A percentile compares a stretch with the other conserved stretches of the same genome.
These are phyloP conservation scores for Colletotrichum sp. DNA, from an alignment of 2,329 filamentous ascomycete species.

Conservation along the genomic window DNA sequence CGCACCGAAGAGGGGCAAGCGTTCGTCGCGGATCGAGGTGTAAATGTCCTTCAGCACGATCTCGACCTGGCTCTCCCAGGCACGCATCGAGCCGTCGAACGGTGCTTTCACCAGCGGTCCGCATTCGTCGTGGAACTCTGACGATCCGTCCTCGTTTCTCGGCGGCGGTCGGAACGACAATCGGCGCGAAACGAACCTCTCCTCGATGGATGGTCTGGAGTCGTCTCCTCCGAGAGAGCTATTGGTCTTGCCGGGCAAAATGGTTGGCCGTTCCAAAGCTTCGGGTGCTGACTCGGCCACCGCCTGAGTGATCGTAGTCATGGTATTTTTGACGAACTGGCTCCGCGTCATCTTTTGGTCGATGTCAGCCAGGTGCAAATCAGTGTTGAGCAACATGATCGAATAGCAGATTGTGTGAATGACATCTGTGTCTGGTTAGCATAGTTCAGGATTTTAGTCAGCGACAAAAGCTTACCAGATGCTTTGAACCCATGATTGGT, in stretches of 20 bases:
- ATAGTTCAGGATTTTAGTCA: not conserved
- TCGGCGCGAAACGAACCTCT: slow-evolving; percentile 40
- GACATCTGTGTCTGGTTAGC: slow-evolving; percentile 67
- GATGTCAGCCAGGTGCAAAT: slow-evolving; percentile 93
- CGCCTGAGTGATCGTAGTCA: slow-evolving; percentile 84
- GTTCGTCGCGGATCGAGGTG: slow-evolving; percentile 83
- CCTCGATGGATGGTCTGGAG: slow-evolving; percentile 38
- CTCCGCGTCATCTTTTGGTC: slow-evolving; percentile 94
- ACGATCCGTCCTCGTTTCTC: slow-evolving; percentile 41
- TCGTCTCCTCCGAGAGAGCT: slow-evolving; percentile 29
- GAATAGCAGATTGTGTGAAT: slow-evolving; percentile 98
- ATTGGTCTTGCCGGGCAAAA: slow-evolving; percentile 51
- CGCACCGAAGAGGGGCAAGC: slow-evolving; percentile 84
- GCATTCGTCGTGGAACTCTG: slow-evolving; percentile 56
- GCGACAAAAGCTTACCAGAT: slow-evolving; percentile 61
- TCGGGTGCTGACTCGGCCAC: slow-evolving; percentile 75
- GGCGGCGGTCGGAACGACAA: slow-evolving; percentile 57
- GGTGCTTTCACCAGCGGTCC: slow-evolving; percentile 80
- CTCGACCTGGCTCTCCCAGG: slow-evolving; percentile 91
- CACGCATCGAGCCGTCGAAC: slow-evolving; percentile 75
- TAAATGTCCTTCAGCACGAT: slow-evolving; percentile 92
- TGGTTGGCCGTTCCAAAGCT: slow-evolving; percentile 64
- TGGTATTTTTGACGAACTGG: slow-evolving; percentile 96
- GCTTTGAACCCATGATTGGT: slow-evolving; percentile 91
- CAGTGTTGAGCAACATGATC: slow-evolving; percentile 92